Evolutionary conservation across 2,329 filamentous ascomycete genomes (phyloP), one percentile per base, ranked within the genome.

Genomic region (Microcyclospora tardicrescens): DNA sequence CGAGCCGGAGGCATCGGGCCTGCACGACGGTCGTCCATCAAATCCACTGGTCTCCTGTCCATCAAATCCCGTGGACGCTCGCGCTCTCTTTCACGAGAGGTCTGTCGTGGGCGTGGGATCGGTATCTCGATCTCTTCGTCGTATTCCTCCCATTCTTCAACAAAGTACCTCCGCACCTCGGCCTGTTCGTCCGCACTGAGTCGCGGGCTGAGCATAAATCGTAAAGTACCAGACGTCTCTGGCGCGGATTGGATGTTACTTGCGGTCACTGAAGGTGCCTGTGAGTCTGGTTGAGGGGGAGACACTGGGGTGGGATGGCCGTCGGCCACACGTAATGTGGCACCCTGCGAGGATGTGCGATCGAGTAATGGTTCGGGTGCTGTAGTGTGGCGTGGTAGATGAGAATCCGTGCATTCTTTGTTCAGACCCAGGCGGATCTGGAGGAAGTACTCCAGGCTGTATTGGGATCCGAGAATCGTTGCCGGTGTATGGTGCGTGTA

Each of bases 391-490:
- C 84, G 77, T 0, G 74, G 72, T 6, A 70, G 60, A n/a, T 64
- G 66, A 28, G 69, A 65, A 11, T 71, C 65, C 37, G 84, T 79
- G 36, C 85, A 72, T 61, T 93, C 81, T 52, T 83, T 75, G 60
- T 96, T 95, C 45, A 95, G 70, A 16, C 75, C 71, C 46, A 96
- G 94, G 56, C 91, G 84, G 50, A 93, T 77, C 46, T 81, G 76
- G 55, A 96, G 84, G 57, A 94, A 89, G 38, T 72, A 73, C 49
- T 89, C 79, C 33, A 89, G 69, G 34, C 80, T 74, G 60, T 84
- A 81, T 35, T 73, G 66, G 12, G 73, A 68, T 6, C 86, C 87
- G 14, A 94, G 68, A 36, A 79, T 76, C 28, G 86, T 94, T 37
- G 72, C 69, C 48, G 75, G 73, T 39, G 77, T 75, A 56, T 93